These are phyloP conservation scores for Rauvolfia tetraphylla DNA, from an alignment of 257 asterid genomes.

Conservation along the genomic window DNA sequence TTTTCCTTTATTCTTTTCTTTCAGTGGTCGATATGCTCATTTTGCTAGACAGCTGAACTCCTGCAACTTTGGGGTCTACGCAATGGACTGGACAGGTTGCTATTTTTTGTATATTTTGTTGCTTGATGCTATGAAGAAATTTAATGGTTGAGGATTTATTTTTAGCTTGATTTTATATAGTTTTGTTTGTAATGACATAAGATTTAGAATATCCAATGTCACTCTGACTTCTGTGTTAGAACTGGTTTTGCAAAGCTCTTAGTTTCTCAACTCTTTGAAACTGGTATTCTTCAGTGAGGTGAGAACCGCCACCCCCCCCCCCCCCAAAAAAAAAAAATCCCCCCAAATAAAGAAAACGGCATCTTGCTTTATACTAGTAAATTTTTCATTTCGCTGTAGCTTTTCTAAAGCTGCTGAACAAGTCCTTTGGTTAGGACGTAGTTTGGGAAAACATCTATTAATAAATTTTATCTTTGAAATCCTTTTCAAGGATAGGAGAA, in stretches of 20 bases:
- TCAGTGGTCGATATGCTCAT: constrained; percentile 82
- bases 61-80: constrained; percentile 81
- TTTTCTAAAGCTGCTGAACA: not conserved
- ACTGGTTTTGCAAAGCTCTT: not conserved
- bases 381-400: not conserved
- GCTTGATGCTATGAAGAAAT: not conserved
- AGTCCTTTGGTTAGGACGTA: not conserved
- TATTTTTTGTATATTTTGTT: constrained; percentile 1
- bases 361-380: not conserved
- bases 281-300: not conserved
- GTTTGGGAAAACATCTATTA: too few relatives aligned
- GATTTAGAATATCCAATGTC: not conserved
- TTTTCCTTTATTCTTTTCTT: not conserved
- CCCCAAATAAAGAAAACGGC: too few relatives aligned
- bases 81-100: constrained; percentile 97
- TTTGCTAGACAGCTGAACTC: constrained; percentile 82
- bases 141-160: not conserved
- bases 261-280: not conserved
- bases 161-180: not conserved
- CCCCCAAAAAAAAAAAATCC: too few relatives aligned
- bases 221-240: not conserved
- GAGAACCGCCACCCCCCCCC: too few relatives aligned
- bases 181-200: not conserved
- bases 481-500: not conserved
- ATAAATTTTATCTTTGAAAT: not conserved